Conservation (phyloP, 1,284 basidiomycete species). For the Entoloma clypeatum region DNA sequence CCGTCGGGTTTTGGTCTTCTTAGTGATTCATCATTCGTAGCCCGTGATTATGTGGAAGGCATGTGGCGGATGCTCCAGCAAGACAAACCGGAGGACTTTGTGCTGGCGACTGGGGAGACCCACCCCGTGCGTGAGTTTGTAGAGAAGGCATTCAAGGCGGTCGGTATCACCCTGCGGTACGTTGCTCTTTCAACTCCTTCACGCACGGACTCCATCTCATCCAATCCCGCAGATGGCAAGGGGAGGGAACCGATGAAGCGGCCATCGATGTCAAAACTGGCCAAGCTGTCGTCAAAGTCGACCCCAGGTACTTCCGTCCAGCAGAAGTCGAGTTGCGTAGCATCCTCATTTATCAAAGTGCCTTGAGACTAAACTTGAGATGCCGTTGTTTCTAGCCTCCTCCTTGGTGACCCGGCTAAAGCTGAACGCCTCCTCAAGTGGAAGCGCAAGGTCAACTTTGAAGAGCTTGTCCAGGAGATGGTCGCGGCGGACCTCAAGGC, state of each 20-base stretch:
- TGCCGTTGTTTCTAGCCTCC: constrained; percentile 45
- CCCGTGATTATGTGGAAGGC: constrained; percentile 86
- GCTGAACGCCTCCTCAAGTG: constrained; percentile 82
- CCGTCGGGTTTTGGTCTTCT: constrained; percentile 4
- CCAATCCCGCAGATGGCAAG: constrained; percentile 59
- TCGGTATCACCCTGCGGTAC: constrained; percentile 64
- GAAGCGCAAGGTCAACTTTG: constrained; percentile 80
- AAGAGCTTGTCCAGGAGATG: constrained; percentile 85
- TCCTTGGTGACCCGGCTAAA: constrained; percentile 80
- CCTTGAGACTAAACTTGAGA: constrained; percentile 2
- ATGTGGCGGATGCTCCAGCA: constrained; percentile 97
- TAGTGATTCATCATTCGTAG: no score
- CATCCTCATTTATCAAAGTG: constrained; percentile 29
- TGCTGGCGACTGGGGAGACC: constrained; percentile 90
- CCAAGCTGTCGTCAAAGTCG: constrained; percentile 74
- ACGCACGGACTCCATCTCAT: constrained; percentile 1
- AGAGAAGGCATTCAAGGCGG: constrained; percentile 72
- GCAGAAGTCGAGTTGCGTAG: constrained; percentile 95
- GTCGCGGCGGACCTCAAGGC: constrained; percentile 74
- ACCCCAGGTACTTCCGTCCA: constrained; percentile 80
- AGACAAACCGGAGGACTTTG: constrained; percentile 76
- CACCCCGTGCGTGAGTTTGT: constrained; percentile 89
- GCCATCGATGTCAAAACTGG: constrained; percentile 66
- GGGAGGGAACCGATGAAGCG: constrained; percentile 68
- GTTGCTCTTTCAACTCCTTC: constrained; percentile 19